These are phyloP conservation scores for Scutellaria minor DNA, from an alignment of 257 asterid genomes.

Conservation along the genomic window DNA sequence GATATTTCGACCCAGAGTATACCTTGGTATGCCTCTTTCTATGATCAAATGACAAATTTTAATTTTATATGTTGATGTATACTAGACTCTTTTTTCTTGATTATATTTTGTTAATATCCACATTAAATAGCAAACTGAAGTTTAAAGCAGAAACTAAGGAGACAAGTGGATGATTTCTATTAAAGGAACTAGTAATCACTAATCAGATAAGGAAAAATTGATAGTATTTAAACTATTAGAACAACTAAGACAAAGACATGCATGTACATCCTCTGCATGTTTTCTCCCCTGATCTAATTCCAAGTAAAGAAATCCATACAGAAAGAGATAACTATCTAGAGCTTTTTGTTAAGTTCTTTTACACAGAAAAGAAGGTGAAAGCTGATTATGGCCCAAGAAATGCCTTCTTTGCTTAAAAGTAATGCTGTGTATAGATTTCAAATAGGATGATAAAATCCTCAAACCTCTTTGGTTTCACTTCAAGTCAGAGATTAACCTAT, in stretches of 20 bases:
- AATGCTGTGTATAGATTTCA: not conserved
- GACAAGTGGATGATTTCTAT: not conserved
- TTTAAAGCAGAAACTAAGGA: conserved; percentile 20
- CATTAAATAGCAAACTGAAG: not conserved
- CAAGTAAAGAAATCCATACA: not conserved
- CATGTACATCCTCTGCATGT: too few relatives aligned
- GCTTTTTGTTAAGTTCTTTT: too few relatives aligned
- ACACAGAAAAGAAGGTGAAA: too few relatives aligned
- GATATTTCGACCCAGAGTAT: conserved; percentile 97
- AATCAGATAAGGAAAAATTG: not conserved
- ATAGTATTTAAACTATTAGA: not conserved
- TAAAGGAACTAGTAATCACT: not conserved
- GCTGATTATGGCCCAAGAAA: not conserved
- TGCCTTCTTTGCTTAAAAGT: not conserved
- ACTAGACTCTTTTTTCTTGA: not conserved
- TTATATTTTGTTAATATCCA: not conserved
- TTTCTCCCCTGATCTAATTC: not conserved
- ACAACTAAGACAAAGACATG: not conserved
- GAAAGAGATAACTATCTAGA: not conserved
- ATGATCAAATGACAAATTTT: not conserved
- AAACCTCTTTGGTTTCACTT: not conserved
- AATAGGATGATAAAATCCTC: not conserved
- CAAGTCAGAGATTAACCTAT: not conserved
- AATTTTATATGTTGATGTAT: too few relatives aligned
- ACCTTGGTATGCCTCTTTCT: conserved; percentile 72